Evolutionary conservation across 495 filamentous ascomycete genomes (phyloP), one percentile per base, ranked within the genome.

Genomic region (Parathielavia appendiculata): DNA sequence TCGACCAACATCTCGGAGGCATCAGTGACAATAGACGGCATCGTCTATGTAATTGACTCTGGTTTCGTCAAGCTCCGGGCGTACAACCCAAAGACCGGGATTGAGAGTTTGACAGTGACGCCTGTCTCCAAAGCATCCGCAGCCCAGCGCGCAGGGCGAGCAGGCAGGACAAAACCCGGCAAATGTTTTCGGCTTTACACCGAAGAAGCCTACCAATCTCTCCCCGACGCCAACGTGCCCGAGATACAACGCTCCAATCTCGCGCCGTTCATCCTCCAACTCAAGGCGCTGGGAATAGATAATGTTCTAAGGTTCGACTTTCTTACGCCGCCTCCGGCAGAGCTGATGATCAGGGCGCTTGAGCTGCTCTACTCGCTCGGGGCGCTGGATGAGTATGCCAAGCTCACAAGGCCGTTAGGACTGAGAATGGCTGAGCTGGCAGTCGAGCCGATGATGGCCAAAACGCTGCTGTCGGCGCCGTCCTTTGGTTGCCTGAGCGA

Each of bases 1-100:
- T 90, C 89, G 4, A 97, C 93, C 47, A 97, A 97, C 69, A 97
- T 98, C 60, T 90, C 93, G 36, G 93, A 98, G 75, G 95, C 93
- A 19, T 92, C 88, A 0, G 84, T 98, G 16, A 98, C 93, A 9
- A 96, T 98, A 45, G 88, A 95, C 56, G 91, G 90, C 6, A 90
- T 97, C 60, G 84, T 90, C 47, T 97, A 92, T 66, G 92, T 98
- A 17, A 80, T 97, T 51, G 93, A 98, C 69, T 87, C 84, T 46
- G 93, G 95, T 10, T 96, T 89, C 66, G 91, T 95, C 60, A 97
- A 99, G 63, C 72, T 96, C 4, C 84, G 92, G 36, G 89, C 90
- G 6, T 97, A 88, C 73, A 90, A 96, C 62, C 90, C 92, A 2
- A 79, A 68, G 23, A 93, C 87, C 9, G 89, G 90, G n/a, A 96